These are phyloP conservation scores for Cruciata laevipes DNA, from an alignment of 257 asterid species.

Conservation along the genomic window DNA sequence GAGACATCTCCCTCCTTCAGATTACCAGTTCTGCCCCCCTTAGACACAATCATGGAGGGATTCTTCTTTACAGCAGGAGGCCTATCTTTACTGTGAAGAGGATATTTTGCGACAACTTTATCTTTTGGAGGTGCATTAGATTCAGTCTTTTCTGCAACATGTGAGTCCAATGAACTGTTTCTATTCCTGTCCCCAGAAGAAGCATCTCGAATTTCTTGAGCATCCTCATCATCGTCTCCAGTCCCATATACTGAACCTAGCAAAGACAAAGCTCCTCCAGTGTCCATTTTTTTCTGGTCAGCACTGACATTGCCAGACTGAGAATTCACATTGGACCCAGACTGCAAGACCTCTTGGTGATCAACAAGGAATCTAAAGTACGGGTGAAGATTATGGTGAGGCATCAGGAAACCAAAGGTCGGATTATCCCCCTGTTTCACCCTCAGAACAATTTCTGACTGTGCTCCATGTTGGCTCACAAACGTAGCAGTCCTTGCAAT, in stretches of 20 bases:
- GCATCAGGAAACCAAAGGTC: constrained; percentile 91
- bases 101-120: constrained; percentile 26
- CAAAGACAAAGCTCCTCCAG: constrained; percentile 73
- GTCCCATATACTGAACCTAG: constrained; percentile 88
- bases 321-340: constrained; percentile 39
- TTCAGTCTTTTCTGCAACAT: constrained; percentile 29
- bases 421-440: constrained; percentile 96
- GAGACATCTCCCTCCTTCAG: constrained; percentile 33
- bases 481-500: constrained; percentile 87
- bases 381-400: constrained; percentile 76
- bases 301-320: constrained; percentile 29
- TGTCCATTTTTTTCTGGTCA: constrained; percentile 27
- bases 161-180: constrained; percentile 21
- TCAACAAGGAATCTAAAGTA: constrained; percentile 85
- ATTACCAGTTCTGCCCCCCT: constrained; percentile 31
- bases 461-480: constrained; percentile 89
- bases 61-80: constrained; percentile 49
- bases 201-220: constrained; percentile 20
- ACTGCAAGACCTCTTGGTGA: constrained; percentile 57
- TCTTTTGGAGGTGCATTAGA: constrained; percentile 29
- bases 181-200: constrained; percentile 21
- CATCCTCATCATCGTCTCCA: constrained; percentile 65
- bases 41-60: constrained; percentile 36
- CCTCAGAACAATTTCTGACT: constrained; percentile 83
- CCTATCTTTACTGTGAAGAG: constrained; percentile 41